phyloP scores from a whole-genome alignment of 495 filamentous ascomycete species.

The Lepidopterella palustris region DNA sequence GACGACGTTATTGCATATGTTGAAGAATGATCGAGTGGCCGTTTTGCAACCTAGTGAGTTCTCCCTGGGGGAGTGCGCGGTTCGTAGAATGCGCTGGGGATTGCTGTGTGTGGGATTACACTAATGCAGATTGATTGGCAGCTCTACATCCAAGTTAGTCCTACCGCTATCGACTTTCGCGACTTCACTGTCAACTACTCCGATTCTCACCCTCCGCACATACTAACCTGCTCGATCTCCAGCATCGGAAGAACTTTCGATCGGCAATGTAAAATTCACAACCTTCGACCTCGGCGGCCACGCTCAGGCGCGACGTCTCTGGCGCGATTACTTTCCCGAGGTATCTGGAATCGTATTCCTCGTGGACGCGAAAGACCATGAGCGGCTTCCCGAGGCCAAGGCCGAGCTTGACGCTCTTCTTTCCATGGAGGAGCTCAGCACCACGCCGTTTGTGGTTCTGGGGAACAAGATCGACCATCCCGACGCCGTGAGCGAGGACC shows the following conservation, averaged over 20 bases:
- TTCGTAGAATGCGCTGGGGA: conserved; percentile 22
- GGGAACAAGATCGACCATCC: conserved; percentile 99
- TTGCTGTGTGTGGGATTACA: neutral
- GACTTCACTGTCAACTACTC: neutral
- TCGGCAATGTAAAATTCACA: conserved; percentile 93
- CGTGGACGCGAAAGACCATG: conserved; percentile 93
- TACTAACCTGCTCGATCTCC: conserved; percentile 3
- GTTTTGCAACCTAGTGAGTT: conserved; percentile 68
- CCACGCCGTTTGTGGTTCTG: conserved; percentile 90
- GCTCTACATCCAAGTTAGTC: conserved; percentile 27
- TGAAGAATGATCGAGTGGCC: conserved; percentile 85
- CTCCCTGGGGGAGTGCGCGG: neutral
- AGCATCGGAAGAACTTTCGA: conserved; percentile 94
- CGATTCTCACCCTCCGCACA: neutral
- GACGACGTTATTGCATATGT: conserved; percentile 7
- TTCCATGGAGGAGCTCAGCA: conserved; percentile 43
- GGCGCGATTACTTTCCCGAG: conserved; percentile 94
- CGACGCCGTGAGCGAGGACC: conserved; percentile 88
- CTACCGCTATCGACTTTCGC: neutral
- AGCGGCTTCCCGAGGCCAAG: conserved; percentile 89
- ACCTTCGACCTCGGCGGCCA: conserved; percentile 97
- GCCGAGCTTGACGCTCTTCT: conserved; percentile 77
- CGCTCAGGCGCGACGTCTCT: conserved; percentile 93
- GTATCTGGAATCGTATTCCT: conserved; percentile 97
- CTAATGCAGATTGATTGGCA: neutral